Percentiles rank a stretch among this genome's conserved stretches.
These are phyloP conservation scores for Polytolypa hystricis DNA, from an alignment of 2,329 filamentous ascomycete species.

Conservation along the genomic window DNA sequence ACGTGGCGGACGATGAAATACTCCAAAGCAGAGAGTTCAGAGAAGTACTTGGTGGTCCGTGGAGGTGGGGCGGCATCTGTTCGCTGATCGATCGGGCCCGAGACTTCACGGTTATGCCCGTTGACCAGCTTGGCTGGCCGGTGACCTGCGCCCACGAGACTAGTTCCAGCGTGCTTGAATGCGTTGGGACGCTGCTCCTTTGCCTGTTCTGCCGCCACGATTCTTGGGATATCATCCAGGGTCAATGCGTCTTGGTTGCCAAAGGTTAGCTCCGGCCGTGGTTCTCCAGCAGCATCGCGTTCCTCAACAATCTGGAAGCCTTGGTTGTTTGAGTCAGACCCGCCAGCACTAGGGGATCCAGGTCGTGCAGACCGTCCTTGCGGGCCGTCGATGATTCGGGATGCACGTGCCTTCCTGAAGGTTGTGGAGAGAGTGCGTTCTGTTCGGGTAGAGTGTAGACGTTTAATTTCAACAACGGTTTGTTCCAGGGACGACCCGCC, in stretches of 20 bases:
- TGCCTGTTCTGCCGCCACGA: slow-evolving; percentile 90
- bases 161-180: slow-evolving; percentile 62
- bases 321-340: slow-evolving; percentile 40
- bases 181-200: slow-evolving; percentile 77
- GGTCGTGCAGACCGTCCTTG: slow-evolving; percentile 57
- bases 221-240: slow-evolving; percentile 88
- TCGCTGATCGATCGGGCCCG: slow-evolving; percentile 39
- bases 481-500: slow-evolving; percentile 79
- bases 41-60: slow-evolving; percentile 74
- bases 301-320: slow-evolving; percentile 75
- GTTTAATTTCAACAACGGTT: slow-evolving; percentile 87
- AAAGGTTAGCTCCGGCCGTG: slow-evolving; percentile 70
- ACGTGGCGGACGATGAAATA: slow-evolving; percentile 96
- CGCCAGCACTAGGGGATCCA: slow-evolving; percentile 47
- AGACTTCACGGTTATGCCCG: slow-evolving; percentile 58
- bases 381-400: slow-evolving; percentile 82
- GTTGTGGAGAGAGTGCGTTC: slow-evolving; percentile 92
- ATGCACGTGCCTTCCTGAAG: slow-evolving; percentile 79
- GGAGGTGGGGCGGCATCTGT: slow-evolving; percentile 44
- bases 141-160: slow-evolving; percentile 48
- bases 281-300: slow-evolving; percentile 55
- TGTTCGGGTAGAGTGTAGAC: slow-evolving; percentile 81
- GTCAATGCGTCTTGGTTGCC: slow-evolving; percentile 85
- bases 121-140: slow-evolving; percentile 56
- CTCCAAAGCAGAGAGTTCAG: slow-evolving; percentile 85